Evolutionary conservation across 352 stramenopile species (phyloP).

Genomic region (Globisporangium cylindrosporum): DNA sequence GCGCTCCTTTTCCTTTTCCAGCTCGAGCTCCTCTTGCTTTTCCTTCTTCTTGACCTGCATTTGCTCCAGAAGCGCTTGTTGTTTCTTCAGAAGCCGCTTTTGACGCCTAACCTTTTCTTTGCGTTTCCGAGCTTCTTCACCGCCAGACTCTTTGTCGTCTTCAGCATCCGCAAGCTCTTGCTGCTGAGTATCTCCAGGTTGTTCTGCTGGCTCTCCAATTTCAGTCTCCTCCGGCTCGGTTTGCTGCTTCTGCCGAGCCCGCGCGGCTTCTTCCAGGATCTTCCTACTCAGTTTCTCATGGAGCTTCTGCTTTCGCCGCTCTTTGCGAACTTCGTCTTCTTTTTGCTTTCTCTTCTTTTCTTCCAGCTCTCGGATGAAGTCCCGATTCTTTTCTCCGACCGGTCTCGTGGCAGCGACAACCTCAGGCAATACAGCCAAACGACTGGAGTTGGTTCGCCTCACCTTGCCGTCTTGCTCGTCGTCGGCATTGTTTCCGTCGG

Average conservation of each 20-base stretch:
- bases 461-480: slow-evolving; percentile 21
- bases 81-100: slow-evolving; percentile 56
- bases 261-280: slow-evolving; percentile 44
- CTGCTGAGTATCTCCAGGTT: slow-evolving; percentile 1
- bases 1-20: slow-evolving; percentile 42
- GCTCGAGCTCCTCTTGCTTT: slow-evolving; percentile 42
- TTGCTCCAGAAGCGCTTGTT: slow-evolving; percentile 50
- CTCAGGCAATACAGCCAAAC: slow-evolving; percentile 16
- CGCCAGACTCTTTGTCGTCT: slow-evolving; percentile 19
- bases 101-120: slow-evolving; percentile 41
- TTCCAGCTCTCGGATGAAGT: slow-evolving; percentile 70
- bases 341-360: slow-evolving; percentile 72
- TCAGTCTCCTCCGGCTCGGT: slow-evolving; percentile 24
- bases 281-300: slow-evolving; percentile 59
- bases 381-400: slow-evolving; percentile 48
- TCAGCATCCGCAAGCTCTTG: slow-evolving; percentile 14
- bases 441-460: slow-evolving; percentile 17
- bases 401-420: slow-evolving; percentile 8
- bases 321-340: slow-evolving; percentile 39
- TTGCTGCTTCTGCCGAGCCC: slow-evolving; percentile 28
- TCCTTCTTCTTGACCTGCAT: slow-evolving; percentile 55
- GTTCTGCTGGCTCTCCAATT: slow-evolving; percentile 5
- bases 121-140: slow-evolving; percentile 17
- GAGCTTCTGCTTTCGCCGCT: slow-evolving; percentile 51
- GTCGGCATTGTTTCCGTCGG: slow-evolving; percentile 23